Evolutionary conservation across 2,329 filamentous ascomycete species (phyloP), one percentile per base, ranked within the genome.

Genomic region (Didymella lethalis): DNA sequence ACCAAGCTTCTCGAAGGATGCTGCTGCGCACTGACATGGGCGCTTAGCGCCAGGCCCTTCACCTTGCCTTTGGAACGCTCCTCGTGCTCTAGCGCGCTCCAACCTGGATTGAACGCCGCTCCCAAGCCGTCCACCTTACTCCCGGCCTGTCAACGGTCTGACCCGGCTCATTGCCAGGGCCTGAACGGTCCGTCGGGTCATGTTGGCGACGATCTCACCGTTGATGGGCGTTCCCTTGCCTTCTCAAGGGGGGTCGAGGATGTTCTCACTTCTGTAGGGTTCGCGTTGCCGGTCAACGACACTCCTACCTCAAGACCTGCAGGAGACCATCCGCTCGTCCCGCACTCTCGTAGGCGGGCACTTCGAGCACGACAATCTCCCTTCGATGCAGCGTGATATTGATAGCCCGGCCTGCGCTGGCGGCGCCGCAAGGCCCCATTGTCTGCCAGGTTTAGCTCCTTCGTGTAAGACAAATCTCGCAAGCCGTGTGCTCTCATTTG

Each of bases 111-210:
- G 58, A 58, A 61, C 62, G 68, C 56, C 54, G 51, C 66, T 64
- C 23, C 67, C 71, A 68, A 74, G 72, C 73, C 73, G 68, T 72
- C 55, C 57, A 48, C 56, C 64, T 66, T 29, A 28, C 40, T 50
- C 48, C 48, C 29, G 55, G 65, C 59, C 59, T 64, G 59, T 65
- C 49, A 59, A 71, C 68, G 72, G 71, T 69, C 70, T 67, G 63
- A 70, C 68, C 72, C 72, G 72, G 72, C 64, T 74, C 69, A 72
- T 67, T 72, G 63, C 66, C 66, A 65, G 65, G 66, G 69, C 72
- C 71, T 73, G 72, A 72, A 75, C 73, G 61, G 63, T 59, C 59
- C 64, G 63, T 69, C 70, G 72, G 72, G 71, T 66, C 46, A 45
- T 38, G 51, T 48, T 38, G n/a, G 44, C 54, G 63, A 57, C 62